Evolutionary conservation across 805 yeast species (phyloP), one percentile per base, ranked within the genome.

Genomic region (Saturnispora kantuleensis): DNA sequence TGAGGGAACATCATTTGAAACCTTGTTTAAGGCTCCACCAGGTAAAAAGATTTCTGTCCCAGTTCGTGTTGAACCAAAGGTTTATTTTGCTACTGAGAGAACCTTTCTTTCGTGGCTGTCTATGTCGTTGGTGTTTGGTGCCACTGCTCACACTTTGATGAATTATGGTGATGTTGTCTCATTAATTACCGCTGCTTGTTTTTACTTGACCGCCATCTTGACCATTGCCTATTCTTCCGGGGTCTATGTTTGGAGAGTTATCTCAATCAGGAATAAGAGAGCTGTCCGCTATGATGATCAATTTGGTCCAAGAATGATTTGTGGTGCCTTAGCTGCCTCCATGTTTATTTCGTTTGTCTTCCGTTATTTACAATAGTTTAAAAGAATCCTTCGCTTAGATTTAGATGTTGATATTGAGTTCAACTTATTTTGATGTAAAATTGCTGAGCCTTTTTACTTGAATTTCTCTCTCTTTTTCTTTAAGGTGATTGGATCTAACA

Each of bases 1-100:
- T 11, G 67, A 64, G 13, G 87, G 85, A 26, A 81, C 88, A 0
- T 72, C 70, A 0, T 82, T 78, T 56, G 80, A 76, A 49, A 58
- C 76, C 3, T 63, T 67, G 45, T 71, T 81, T 50, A 66, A 64
- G 48, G 84, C 93, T 10, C 97, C 98, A 17, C 79, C 84, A 35
- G 98, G 97, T 2, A 89, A 88, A 64, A 73, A 75, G 38, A 85
- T 93, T 47, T 78, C 88, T 57, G 93, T 93, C 8, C 98, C 97
- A 2, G 94, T 93, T 33, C 77, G 98, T 57, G 89, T 93, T 32
- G 98, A 93, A 65, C 98, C 98, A 47, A 93, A 93, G 67, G 98
- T 93, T n/a, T 93, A 93, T 62, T 93, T 93, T 65, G 98, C 98
- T 6, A 87, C 95, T 18, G 98, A 93, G 64, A 79, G 98, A 67